Conservation (phyloP, 2,329 filamentous ascomycete genomes). For the Grosmannia penicillata region DNA sequence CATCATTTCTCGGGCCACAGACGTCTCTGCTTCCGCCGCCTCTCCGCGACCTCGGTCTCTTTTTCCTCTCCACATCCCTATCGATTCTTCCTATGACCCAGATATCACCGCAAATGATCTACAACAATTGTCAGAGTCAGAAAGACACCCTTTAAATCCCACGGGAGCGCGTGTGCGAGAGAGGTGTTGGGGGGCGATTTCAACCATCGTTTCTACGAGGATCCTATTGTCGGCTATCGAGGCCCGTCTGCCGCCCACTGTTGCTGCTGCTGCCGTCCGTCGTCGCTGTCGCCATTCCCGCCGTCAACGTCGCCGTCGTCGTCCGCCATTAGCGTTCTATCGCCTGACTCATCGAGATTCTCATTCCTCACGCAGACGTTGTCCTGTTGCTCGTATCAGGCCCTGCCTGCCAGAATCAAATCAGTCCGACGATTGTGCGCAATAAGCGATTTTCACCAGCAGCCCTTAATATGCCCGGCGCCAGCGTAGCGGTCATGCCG, state of each 20-base stretch:
- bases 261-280: conserved; percentile 10
- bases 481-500: conserved; percentile 49
- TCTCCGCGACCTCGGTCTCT: conserved; percentile 1
- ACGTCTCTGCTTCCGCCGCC: background rate
- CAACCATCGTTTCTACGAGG: conserved; percentile 40
- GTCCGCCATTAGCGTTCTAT: conserved; percentile 4
- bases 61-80: conserved; percentile 10
- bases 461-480: conserved; percentile 50
- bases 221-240: conserved; percentile 16
- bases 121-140: conserved; percentile 31
- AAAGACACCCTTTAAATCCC: conserved; percentile 56
- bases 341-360: background rate
- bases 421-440: background rate
- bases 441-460: conserved; percentile 13
- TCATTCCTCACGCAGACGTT: background rate
- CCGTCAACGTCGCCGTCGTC: conserved; percentile 13
- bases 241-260: conserved; percentile 13
- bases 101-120: conserved; percentile 37
- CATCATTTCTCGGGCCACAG: conserved; percentile 5
- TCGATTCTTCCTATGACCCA: conserved; percentile 39
- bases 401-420: background rate
- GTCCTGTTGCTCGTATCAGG: background rate
- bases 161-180: conserved; percentile 51
- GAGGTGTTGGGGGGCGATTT: conserved; percentile 39
- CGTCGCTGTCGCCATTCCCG: conserved; percentile 13